Evolutionary conservation across 2,329 filamentous ascomycete species (phyloP).

Genomic region (Penicillium sp.): DNA sequence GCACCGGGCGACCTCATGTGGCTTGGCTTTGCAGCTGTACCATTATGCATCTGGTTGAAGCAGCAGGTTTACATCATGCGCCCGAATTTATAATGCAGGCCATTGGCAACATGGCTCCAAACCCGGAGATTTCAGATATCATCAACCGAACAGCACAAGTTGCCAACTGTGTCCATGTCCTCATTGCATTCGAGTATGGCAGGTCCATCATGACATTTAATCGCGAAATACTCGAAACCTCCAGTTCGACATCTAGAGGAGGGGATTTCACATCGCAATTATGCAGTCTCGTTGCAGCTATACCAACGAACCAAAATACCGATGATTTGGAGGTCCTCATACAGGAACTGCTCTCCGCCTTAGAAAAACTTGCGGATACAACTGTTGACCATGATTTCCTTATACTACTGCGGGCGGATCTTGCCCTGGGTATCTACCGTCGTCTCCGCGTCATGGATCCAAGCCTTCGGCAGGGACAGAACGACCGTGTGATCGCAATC

Average conservation of each 20-base stretch:
- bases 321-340: conserved; percentile 2
- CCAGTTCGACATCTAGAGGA: neutral
- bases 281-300: conserved; percentile 13
- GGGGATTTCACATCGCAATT: conserved; percentile 21
- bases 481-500: conserved; percentile 37
- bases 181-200: conserved; percentile 38
- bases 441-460: conserved; percentile 42
- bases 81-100: conserved; percentile 20
- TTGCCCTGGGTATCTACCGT: conserved; percentile 40
- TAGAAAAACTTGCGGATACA: conserved; percentile 12
- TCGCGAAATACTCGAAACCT: conserved; percentile 15
- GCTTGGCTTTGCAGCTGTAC: conserved; percentile 58
- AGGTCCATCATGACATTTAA: conserved; percentile 29
- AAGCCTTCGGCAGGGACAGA: conserved; percentile 37
- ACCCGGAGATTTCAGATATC: conserved; percentile 14
- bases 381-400: conserved; percentile 33
- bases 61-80: conserved; percentile 35
- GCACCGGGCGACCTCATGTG: conserved; percentile 52
- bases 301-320: conserved; percentile 5
- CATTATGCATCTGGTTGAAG: conserved; percentile 57
- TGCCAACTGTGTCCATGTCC: conserved; percentile 29
- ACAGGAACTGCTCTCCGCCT: conserved; percentile 6
- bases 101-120: conserved; percentile 6
- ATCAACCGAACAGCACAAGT: conserved; percentile 28
- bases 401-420: conserved; percentile 28